A percentile compares a stretch with the other conserved stretches of the same genome.
Evolutionary conservation across 2,329 filamentous ascomycete genomes (phyloP).

Genomic region (Colletotrichum scovillei): DNA sequence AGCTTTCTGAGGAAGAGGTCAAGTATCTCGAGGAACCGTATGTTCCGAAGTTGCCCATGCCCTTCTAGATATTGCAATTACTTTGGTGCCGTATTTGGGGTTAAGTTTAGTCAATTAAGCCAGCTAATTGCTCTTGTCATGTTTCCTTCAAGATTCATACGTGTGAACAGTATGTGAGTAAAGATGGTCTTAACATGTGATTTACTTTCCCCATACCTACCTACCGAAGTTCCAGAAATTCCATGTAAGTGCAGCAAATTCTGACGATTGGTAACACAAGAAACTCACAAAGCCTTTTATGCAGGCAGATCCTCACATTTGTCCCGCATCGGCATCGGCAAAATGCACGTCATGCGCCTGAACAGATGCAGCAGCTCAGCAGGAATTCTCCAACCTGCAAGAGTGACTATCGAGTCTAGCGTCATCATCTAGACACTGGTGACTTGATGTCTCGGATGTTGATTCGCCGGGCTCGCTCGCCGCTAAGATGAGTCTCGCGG

Average conservation of each 20-base stretch:
- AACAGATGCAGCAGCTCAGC: not conserved
- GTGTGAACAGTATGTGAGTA: not conserved
- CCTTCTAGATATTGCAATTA: not conserved
- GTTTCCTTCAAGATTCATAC: not conserved
- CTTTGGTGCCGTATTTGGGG: not conserved
- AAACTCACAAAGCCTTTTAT: not conserved
- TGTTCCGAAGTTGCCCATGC: conserved; percentile 9
- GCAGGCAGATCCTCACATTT: not conserved
- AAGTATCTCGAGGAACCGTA: conserved; percentile 21
- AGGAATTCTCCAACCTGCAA: not conserved
- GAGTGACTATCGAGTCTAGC: not conserved
- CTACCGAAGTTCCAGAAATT: not conserved
- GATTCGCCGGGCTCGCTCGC: not conserved
- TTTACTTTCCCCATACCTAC: not conserved
- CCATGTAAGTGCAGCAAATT: not conserved
- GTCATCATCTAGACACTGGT: not conserved
- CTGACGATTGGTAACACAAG: not conserved
- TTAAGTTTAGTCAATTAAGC: not conserved
- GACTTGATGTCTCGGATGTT: not conserved
- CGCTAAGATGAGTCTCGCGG: not conserved
- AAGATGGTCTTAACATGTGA: not conserved
- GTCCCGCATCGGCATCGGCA: not conserved
- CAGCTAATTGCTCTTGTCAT: no score
- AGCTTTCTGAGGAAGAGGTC: conserved; percentile 5
- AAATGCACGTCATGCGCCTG: not conserved